These are phyloP conservation scores for Flaveria floridana DNA, from an alignment of 140 eudicot genomes.

Conservation along the genomic window DNA sequence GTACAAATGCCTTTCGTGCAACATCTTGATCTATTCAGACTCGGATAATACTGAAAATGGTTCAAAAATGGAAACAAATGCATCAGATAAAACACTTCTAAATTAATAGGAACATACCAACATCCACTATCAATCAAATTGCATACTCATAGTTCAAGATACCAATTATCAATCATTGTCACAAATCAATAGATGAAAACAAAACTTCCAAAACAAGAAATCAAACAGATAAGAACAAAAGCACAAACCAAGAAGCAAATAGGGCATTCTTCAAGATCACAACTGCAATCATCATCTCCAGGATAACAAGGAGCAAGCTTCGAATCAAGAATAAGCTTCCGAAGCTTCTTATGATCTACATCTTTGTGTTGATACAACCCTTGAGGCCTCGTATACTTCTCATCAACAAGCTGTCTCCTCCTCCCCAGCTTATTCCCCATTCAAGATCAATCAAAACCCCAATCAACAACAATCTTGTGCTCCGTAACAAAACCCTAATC, in stretches of 20 bases:
- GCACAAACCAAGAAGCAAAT: conserved; percentile 92
- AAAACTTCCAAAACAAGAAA: background rate
- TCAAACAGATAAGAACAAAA: background rate
- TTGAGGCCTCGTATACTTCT: conserved; percentile 92
- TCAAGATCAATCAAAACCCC: conserved; percentile 26
- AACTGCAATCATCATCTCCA: conserved; percentile 78
- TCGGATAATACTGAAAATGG: conserved; percentile 77
- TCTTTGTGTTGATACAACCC: conserved; percentile 93
- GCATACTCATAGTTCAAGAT: background rate
- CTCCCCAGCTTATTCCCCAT: conserved; percentile 99
- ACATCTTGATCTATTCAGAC: conserved; percentile 94
- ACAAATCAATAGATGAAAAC: too few relatives aligned
- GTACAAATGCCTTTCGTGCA: conserved; percentile 98
- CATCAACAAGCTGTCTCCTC: conserved; percentile 86
- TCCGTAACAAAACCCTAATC: conserved; percentile 41
- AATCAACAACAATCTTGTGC: conserved; percentile 21
- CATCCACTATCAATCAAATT: background rate
- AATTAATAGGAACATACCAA: background rate
- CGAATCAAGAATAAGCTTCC: conserved; percentile 88
- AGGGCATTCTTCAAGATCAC: conserved; percentile 97
- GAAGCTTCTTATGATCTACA: conserved; percentile 96
- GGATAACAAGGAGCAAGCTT: conserved; percentile 97
- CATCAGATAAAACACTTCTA: background rate
- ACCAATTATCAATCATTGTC: too few relatives aligned
- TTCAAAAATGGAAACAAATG: conserved; percentile 5